Base-by-base conservation (phyloP, 2,329 filamentous ascomycete genomes). In the Lachnellula cervina region DNA sequence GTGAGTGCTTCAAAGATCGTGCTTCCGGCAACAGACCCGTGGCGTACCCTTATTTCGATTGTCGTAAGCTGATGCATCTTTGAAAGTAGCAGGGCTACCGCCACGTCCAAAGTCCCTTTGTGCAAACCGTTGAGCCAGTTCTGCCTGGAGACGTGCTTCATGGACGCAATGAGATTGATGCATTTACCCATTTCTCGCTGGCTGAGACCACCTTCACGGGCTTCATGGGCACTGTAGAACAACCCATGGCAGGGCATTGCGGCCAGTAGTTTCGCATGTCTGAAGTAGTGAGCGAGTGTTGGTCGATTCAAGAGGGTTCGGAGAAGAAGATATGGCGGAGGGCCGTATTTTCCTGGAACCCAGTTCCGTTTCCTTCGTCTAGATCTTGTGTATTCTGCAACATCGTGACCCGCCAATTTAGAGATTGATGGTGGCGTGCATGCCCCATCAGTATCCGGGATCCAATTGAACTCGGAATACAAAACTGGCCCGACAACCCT, bases 261-360 rank as follows among this genome's bases (percentile, higher is more conserved):
- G 2, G 48, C 45, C 23, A 55, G 34, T 16, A 59, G 7, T 25
- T 34, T 51, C 13, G 50, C 49, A n/a, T 45, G 35, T 40, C 55
- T 52, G 16, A 57, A 16, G 34, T 55, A 49, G 2, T 35, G 40
- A 4, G 49, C 51, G 6, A 56, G 37, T 21, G 25, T 25, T 14
- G 57, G 57, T 2, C 46, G 21, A 34, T 52, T 28, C 5, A 59
- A 48, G 23, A 59, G 17, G 11, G 57, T 51, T 7, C 44, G 48
- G 13, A 57, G 47, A 25, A 59, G 45, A 11, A 56, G 44, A 50
- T 52, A 59, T 2, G 57, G 57, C n/a, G 51, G 35, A 44, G 57
- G 54, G 13, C 48, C 25, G 40, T 42, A 34, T 23, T 34, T 17
- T 16, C 48, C 3, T 1, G 21, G 25, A 25, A 19, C 40, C 3